A percentile compares a stretch with the other conserved stretches of the same genome.
phyloP scores from a whole-genome alignment of 139 green algal genomes.

The Chara braunii region DNA sequence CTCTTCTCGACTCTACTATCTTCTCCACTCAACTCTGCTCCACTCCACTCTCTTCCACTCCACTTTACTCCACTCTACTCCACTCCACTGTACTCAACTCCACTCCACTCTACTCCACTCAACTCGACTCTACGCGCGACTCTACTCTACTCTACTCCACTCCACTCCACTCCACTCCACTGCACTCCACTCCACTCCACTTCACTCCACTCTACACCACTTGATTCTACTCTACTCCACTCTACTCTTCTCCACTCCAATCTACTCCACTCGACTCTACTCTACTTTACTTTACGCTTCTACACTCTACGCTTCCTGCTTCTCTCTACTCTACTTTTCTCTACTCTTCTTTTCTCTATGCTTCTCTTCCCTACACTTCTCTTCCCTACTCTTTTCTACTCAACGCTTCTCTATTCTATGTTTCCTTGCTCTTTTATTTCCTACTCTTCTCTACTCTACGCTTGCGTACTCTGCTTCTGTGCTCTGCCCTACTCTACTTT shows the following conservation, averaged over 20 bases:
- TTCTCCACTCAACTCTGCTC: neutral
- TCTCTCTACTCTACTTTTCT: slow-evolving; percentile 1
- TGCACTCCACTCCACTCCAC: slow-evolving; percentile 1
- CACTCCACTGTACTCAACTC: neutral
- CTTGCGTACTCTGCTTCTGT: neutral
- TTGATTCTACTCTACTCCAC: slow-evolving; percentile 3
- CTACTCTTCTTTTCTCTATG: neutral
- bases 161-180: slow-evolving; percentile 15
- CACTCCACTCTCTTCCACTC: slow-evolving; percentile 2
- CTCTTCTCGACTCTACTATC: neutral
- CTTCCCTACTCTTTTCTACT: neutral
- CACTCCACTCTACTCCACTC: slow-evolving; percentile 1
- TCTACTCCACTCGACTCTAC: slow-evolving; percentile 6
- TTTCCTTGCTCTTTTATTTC: neutral
- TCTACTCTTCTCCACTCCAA: slow-evolving; percentile 5
- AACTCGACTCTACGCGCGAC: neutral
- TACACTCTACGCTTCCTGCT: neutral
- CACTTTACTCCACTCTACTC: neutral
- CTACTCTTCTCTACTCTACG: slow-evolving; percentile 1
- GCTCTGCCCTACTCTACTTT: neutral
- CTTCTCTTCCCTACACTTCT: neutral
- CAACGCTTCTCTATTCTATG: slow-evolving; percentile 4
- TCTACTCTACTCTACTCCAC: neutral
- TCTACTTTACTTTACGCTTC: slow-evolving; percentile 2
- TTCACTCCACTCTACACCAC: slow-evolving; percentile 3